Evolutionary conservation across 352 stramenopile species (phyloP), one percentile per base, ranked within the genome.

Genomic region (Pythium scleroteichum): DNA sequence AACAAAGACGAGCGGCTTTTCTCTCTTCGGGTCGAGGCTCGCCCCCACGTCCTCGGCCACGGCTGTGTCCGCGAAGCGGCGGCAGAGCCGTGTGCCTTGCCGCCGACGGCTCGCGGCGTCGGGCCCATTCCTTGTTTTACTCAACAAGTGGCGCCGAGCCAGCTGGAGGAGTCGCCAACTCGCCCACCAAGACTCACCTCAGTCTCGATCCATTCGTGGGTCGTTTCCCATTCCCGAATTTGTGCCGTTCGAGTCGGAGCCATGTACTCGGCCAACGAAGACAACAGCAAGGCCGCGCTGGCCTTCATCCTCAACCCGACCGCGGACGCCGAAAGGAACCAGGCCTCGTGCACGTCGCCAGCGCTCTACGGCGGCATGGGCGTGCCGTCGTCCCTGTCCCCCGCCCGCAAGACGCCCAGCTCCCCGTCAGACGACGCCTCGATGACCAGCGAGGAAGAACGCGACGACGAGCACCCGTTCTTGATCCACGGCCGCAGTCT

Each of bases 291-390:
- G 59, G 65, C 72, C 26, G 75, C 78, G 49, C 59, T 90, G 23
- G 79, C 81, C 32, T 90, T 87, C 75, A 90, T 90, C 58, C 69
- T 90, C 38, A 90, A 88, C 69, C 81, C 81, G 29, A 75, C 72
- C 16, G 45, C 46, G 0, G 64, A 68, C 29, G 35, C 62, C 63
- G 49, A 63, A 60, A 46, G 62, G 54, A 16, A 42, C 39, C 4
- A 58, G 38, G 13, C 57, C 49, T 48, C 57, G 42, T 32, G 62
- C 35, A 42, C 44, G 59, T 58, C 52, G 69, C 58, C 56, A 33
- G 59, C 22, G 48, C 23, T 27, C 38, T 23, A n/a, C 3, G 48
- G 29, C 38, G 10, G 6, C 20, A 33, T 49, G 29, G 17, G 48
- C 33, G 10, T 48, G 17, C 73, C 69, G n/a, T 69, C 71, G 14